These are phyloP conservation scores for Pythium grandisporangium DNA, from an alignment of 352 stramenopile species.

Conservation along the genomic window DNA sequence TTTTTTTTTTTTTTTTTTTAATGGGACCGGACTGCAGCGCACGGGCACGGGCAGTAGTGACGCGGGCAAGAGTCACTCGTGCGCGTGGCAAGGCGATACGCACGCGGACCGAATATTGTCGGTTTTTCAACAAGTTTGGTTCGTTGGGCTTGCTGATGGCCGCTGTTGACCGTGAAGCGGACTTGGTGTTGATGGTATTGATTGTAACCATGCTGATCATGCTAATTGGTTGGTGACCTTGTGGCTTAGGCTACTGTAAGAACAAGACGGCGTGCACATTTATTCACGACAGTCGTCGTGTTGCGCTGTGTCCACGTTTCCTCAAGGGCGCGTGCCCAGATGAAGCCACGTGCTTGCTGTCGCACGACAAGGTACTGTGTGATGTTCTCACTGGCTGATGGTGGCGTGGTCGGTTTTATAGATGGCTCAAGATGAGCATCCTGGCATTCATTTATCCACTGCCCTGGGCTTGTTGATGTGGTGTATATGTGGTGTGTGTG, in stretches of 20 bases:
- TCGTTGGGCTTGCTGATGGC: constrained; percentile 15
- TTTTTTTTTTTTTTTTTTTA: background rate
- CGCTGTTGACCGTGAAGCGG: background rate
- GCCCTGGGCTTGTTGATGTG: background rate
- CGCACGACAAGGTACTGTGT: constrained; percentile 58
- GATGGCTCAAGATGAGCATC: too few relatives aligned
- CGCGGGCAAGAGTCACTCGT: constrained; percentile 32
- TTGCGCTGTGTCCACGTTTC: constrained; percentile 77
- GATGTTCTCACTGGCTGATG: background rate
- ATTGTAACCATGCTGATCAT: background rate
- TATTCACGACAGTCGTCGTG: constrained; percentile 77
- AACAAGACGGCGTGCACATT: constrained; percentile 73
- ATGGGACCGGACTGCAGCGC: constrained; percentile 7
- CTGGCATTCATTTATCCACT: constrained; percentile 7
- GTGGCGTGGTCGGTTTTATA: too few relatives aligned
- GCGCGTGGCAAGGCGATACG: constrained; percentile 19
- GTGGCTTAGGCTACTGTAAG: constrained; percentile 60
- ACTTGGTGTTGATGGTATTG: background rate
- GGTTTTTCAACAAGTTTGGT: constrained; percentile 79
- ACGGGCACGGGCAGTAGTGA: constrained; percentile 41
- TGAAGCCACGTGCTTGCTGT: constrained; percentile 48
- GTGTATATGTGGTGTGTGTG: too few relatives aligned
- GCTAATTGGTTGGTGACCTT: background rate
- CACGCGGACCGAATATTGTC: constrained; percentile 66
- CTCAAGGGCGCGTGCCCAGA: constrained; percentile 54